Evolutionary conservation across 2,329 filamentous ascomycete species (phyloP).

Genomic region (Pseudocercospora musae): DNA sequence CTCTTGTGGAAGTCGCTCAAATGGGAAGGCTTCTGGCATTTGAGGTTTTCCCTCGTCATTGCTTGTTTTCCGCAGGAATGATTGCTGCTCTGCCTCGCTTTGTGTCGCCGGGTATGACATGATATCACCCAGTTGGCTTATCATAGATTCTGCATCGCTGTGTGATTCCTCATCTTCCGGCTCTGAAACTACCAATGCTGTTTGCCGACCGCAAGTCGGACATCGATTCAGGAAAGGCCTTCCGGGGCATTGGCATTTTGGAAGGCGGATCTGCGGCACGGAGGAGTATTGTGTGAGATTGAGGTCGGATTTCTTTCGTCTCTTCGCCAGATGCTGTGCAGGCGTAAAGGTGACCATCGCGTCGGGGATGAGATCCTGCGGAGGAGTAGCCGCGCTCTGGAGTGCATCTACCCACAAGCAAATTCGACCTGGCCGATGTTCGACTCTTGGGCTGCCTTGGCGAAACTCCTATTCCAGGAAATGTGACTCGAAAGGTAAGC

Average conservation of each 20-base stretch:
- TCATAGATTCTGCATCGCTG: neutral
- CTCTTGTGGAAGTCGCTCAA: neutral
- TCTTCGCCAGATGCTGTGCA: neutral
- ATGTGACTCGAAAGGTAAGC: neutral
- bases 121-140: neutral
- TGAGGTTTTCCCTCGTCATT: neutral
- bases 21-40: neutral
- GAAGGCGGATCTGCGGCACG: neutral
- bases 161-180: neutral
- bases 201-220: neutral
- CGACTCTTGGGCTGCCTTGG: neutral
- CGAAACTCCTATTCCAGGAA: neutral
- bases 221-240: neutral
- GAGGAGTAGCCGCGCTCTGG: neutral
- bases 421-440: neutral
- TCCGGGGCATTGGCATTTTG: neutral
- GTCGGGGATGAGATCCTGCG: neutral
- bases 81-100: neutral
- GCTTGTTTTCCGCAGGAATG: neutral
- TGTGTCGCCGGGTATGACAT: neutral
- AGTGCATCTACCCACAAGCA: neutral
- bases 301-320: neutral
- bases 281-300: neutral
- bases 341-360: neutral
- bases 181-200: neutral